Evolutionary conservation across 2,329 filamentous ascomycete genomes (phyloP).

Genomic region (Nectriaceae sp.): DNA sequence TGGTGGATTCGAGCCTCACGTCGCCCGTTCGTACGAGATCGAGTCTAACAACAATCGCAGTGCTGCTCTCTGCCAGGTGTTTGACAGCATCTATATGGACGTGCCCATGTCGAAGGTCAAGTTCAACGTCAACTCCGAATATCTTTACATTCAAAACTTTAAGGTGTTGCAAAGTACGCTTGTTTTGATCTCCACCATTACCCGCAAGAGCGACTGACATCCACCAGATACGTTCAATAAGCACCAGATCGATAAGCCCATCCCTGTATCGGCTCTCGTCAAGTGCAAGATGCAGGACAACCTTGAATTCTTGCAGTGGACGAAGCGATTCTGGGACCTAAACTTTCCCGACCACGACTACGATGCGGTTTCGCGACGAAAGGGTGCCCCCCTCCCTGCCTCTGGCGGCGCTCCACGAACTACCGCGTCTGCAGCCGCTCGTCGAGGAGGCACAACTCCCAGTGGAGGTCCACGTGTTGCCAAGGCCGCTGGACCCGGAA

Average conservation of each 20-base stretch:
- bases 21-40: conserved; percentile 3
- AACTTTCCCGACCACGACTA: conserved; percentile 98
- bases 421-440: conserved; percentile 51
- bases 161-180: conserved; percentile 90
- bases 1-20: conserved; percentile 11
- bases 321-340: conserved; percentile 96
- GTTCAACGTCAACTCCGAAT: conserved; percentile 97
- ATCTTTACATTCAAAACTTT: conserved; percentile 97
- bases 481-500: conserved; percentile 57
- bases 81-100: conserved; percentile 97
- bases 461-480: conserved; percentile 54
- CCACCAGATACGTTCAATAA: conserved; percentile 74
- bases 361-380: conserved; percentile 83
- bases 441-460: conserved; percentile 63
- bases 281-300: conserved; percentile 99
- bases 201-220: conserved; percentile 7
- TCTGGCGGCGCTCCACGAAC: conserved; percentile 49
- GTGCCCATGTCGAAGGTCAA: conserved; percentile 95
- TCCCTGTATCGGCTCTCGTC: conserved; percentile 84
- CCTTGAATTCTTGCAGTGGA: conserved; percentile 97
- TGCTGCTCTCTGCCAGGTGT: conserved; percentile 94
- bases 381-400: conserved; percentile 65
- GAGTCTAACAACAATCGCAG: conserved; percentile 48
- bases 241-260: conserved; percentile 85
- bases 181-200: not conserved